phyloP scores from a whole-genome alignment of 345 rosid genomes.

The Populus euphratica region DNA sequence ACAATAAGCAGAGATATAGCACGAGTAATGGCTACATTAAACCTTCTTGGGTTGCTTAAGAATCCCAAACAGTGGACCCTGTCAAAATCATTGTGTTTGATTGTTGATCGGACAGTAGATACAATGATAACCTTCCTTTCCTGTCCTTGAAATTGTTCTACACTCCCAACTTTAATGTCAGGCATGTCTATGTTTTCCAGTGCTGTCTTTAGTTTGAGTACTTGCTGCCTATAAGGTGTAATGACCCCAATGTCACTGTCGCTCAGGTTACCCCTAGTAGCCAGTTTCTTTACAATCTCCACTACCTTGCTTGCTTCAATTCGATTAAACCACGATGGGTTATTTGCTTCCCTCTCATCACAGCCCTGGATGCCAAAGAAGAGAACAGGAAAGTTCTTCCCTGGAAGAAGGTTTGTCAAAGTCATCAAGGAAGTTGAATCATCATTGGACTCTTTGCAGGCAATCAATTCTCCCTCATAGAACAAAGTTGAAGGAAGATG shows the following conservation, averaged over 20 bases:
- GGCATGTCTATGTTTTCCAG: conserved; percentile 60
- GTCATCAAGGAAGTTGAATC: conserved; percentile 22
- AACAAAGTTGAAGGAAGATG: conserved; percentile 77
- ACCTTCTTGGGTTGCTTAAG: conserved; percentile 27
- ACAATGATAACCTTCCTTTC: conserved; percentile 73
- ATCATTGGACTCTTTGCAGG: conserved; percentile 61
- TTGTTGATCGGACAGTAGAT: conserved; percentile 83
- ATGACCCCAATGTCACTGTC: conserved; percentile 79
- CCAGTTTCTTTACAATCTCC: conserved; percentile 55
- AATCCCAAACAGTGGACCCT: conserved; percentile 22
- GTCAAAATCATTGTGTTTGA: conserved; percentile 28
- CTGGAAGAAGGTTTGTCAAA: conserved; percentile 38
- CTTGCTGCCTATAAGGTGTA: conserved; percentile 93
- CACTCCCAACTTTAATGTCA: conserved; percentile 82
- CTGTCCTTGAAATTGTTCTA: conserved; percentile 97
- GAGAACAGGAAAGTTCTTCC: conserved; percentile 67
- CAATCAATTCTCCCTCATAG: conserved; percentile 69
- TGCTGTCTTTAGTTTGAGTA: conserved; percentile 61
- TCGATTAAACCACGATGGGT: conserved; percentile 94
- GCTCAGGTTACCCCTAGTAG: conserved; percentile 35
- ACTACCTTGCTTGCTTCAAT: conserved; percentile 85
- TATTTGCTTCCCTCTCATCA: conserved; percentile 94
- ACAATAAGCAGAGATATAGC: conserved; percentile 24
- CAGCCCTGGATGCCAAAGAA: conserved; percentile 93
- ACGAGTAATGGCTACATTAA: conserved; percentile 32